A percentile compares a stretch with the other conserved stretches of the same genome.
phyloP scores from a whole-genome alignment of 768 basidiomycete species.

The Tulasnella sp. region DNA sequence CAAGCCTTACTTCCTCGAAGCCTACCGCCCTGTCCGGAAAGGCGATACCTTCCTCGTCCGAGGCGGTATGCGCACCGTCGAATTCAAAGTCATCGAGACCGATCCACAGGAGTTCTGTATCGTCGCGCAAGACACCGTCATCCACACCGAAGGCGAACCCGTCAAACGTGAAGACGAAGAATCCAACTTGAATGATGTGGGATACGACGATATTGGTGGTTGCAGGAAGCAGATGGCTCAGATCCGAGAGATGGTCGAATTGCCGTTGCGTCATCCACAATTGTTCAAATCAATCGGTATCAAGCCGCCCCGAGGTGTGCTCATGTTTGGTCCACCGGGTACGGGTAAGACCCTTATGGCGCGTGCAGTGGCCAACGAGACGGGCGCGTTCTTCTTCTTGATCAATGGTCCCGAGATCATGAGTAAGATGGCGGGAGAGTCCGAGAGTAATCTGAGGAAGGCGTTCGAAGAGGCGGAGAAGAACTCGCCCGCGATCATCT shows the following conservation, averaged over 20 bases:
- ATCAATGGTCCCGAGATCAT: slow-evolving; percentile 99
- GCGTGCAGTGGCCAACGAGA: slow-evolving; percentile 97
- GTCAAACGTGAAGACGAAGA: slow-evolving; percentile 99
- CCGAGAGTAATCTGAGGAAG: slow-evolving; percentile 92
- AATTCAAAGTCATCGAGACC: slow-evolving; percentile 98
- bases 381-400: slow-evolving; percentile 99
- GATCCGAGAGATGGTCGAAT: slow-evolving; percentile 96
- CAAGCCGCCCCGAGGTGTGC: slow-evolving; percentile 97
- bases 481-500: slow-evolving; percentile 99
- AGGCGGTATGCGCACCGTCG: slow-evolving; percentile 95
- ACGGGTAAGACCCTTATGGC: slow-evolving; percentile 99
- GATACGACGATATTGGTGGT: slow-evolving; percentile 98
- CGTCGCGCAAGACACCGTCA: slow-evolving; percentile 97
- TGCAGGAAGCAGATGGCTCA: slow-evolving; percentile 99
- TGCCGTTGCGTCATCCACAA: slow-evolving; percentile 95
- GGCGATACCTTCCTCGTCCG: slow-evolving; percentile 99
- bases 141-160: slow-evolving; percentile 96
- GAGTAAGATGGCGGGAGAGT: slow-evolving; percentile 99
- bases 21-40: slow-evolving; percentile 92
- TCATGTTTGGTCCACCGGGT: slow-evolving; percentile 89
- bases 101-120: slow-evolving; percentile 98
- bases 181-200: slow-evolving; percentile 89
- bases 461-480: slow-evolving; percentile 99
- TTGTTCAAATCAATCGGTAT: slow-evolving; percentile 99
- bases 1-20: slow-evolving; percentile 96